Evolutionary conservation across 176 grass and related monocot species (phyloP).

Genomic region (Pontederia paniculata): DNA sequence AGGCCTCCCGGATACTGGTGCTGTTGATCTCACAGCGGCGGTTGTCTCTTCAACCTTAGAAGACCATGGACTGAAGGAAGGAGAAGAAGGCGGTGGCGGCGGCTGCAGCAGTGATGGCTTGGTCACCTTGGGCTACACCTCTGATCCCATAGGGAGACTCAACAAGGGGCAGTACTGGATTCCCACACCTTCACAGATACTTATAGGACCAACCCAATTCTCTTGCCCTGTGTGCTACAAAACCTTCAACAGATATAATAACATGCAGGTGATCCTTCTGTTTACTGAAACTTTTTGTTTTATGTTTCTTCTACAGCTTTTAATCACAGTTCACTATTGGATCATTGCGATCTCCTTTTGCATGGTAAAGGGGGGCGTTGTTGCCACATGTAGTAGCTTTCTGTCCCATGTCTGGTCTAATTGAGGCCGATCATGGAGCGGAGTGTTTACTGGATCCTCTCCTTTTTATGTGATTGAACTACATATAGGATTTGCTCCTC

Average conservation of each 20-base stretch:
- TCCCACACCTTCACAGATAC: conserved; percentile 91
- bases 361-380: too few relatives aligned
- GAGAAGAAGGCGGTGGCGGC: conserved; percentile 36
- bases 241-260: conserved; percentile 98
- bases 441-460: conserved; percentile 31
- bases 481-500: conserved; percentile 45
- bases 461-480: conserved; percentile 98
- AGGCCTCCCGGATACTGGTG: conserved; percentile 47
- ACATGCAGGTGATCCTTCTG: conserved; percentile 72
- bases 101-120: conserved; percentile 30
- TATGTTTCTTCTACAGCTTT: conserved; percentile 5
- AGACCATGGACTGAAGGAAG: conserved; percentile 19
- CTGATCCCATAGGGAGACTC: conserved; percentile 81
- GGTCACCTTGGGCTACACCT: conserved; percentile 54
- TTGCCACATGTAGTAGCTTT: background rate
- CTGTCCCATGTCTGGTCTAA: conserved; percentile 23
- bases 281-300: background rate
- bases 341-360: background rate
- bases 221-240: conserved; percentile 98
- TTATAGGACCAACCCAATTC: conserved; percentile 97
- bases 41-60: conserved; percentile 33
- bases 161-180: conserved; percentile 99
- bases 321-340: conserved; percentile 16
- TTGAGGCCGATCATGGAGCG: background rate
- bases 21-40: conserved; percentile 48